A percentile compares a stretch with the other conserved stretches of the same genome.
phyloP scores from a whole-genome alignment of 495 filamentous ascomycete species.

The Neurospora tetrasperma region DNA sequence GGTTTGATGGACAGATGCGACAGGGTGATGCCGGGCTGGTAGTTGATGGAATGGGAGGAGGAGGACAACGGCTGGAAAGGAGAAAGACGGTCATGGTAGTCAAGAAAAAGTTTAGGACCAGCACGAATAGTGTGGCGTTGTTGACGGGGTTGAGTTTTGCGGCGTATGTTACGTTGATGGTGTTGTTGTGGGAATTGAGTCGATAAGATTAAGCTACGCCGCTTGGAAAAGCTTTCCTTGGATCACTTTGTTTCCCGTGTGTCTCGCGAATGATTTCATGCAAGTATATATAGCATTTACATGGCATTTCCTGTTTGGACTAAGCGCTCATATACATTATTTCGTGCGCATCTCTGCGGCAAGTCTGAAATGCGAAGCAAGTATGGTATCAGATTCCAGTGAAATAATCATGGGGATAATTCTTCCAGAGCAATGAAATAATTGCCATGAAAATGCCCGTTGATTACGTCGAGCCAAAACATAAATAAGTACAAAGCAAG shows the following conservation, averaged over 20 bases:
- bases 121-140: conserved; percentile 72
- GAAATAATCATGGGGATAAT: not conserved
- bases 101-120: conserved; percentile 76
- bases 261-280: not conserved
- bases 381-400: not conserved
- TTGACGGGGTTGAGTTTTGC: conserved; percentile 72
- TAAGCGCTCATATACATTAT: not conserved
- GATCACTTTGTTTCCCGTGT: not conserved
- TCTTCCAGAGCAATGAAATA: not conserved
- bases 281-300: not conserved
- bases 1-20: not conserved
- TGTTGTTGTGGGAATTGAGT: conserved; percentile 54
- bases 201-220: conserved; percentile 2
- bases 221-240: too few relatives aligned
- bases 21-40: not conserved
- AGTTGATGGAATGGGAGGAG: not conserved
- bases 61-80: not conserved
- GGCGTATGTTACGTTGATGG: conserved; percentile 70
- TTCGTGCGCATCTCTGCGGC: not conserved
- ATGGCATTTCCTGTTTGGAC: not conserved
- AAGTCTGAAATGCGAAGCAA: not conserved
- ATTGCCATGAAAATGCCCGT: not conserved
- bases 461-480: not conserved
- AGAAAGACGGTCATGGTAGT: conserved; percentile 27
- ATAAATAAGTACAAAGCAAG: conserved; percentile 5